A percentile compares a stretch with the other conserved stretches of the same genome.
Evolutionary conservation across 371 early-diverging fungal genomes (phyloP).

Genomic region (Vittaforma corneae): DNA sequence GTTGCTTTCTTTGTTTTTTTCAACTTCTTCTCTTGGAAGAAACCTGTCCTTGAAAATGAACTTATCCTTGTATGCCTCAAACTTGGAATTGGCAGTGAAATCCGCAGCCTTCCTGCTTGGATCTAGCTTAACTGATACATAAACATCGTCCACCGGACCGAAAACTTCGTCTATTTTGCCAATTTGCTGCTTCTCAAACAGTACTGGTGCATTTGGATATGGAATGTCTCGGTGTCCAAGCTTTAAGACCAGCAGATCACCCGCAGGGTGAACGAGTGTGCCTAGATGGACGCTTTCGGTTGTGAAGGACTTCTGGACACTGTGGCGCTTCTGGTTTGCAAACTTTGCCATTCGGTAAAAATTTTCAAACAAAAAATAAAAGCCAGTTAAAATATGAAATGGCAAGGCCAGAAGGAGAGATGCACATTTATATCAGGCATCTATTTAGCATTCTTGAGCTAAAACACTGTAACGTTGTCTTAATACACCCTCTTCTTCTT

Average conservation of each 20-base stretch:
- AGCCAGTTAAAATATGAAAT: not conserved
- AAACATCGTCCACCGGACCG: conserved; percentile 84
- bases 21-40: conserved; percentile 36
- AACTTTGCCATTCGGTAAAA: conserved; percentile 4
- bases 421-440: no score
- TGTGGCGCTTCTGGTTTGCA: not conserved
- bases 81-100: conserved; percentile 3
- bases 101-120: not conserved
- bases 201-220: conserved; percentile 94
- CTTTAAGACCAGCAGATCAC: conserved; percentile 86
- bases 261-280: conserved; percentile 77
- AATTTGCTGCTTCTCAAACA: conserved; percentile 79
- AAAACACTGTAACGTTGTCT: not conserved
- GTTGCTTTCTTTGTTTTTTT: conserved; percentile 40
- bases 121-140: conserved; percentile 31
- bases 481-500: conserved; percentile 8
- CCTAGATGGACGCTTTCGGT: conserved; percentile 66
- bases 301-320: not conserved
- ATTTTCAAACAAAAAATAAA: conserved; percentile 8
- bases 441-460: not conserved
- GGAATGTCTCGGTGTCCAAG: conserved; percentile 80
- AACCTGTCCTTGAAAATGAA: conserved; percentile 46
- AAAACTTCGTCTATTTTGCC: conserved; percentile 98
- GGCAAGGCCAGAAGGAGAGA: not conserved
- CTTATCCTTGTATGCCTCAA: conserved; percentile 41